These are phyloP conservation scores for Oryza brachyantha DNA, from an alignment of 176 grass and related monocot species.

Conservation along the genomic window DNA sequence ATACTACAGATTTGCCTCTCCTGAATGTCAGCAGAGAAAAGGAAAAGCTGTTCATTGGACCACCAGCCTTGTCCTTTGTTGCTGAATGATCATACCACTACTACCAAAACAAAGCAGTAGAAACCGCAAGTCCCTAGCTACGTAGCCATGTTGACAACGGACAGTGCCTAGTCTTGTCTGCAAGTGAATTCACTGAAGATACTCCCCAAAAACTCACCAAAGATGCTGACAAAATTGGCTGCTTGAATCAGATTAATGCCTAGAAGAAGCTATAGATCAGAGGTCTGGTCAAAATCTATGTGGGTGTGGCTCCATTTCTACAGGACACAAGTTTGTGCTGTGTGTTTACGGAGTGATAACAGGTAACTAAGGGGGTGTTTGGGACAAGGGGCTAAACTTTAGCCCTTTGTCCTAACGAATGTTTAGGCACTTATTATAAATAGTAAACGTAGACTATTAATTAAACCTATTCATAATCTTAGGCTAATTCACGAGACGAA, in stretches of 20 bases:
- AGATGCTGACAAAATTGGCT: not conserved
- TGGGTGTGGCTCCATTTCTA: not conserved
- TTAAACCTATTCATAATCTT: too few species aligned
- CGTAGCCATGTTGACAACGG: slow-evolving; percentile 6
- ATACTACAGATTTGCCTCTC: not conserved
- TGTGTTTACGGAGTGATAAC: not conserved
- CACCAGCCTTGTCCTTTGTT: not conserved
- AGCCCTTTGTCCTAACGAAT: too few species aligned
- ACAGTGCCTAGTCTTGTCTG: not conserved
- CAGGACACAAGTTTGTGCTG: slow-evolving; percentile 18
- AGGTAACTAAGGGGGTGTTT: not conserved
- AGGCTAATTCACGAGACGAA: too few species aligned
- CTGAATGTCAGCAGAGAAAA: not conserved
- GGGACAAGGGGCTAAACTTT: too few species aligned
- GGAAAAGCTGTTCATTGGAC: not conserved
- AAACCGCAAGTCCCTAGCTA: not conserved
- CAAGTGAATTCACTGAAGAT: not conserved
- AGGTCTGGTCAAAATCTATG: slow-evolving; percentile 17
- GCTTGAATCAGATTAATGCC: not conserved
- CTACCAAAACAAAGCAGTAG: not conserved
- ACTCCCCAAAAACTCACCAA: not conserved
- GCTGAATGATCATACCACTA: not conserved
- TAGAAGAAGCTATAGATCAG: not conserved
- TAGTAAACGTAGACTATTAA: too few species aligned
- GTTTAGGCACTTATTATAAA: too few species aligned